phyloP scores from a whole-genome alignment of 352 stramenopile species.

The Pythium rhizo-oryzae region DNA sequence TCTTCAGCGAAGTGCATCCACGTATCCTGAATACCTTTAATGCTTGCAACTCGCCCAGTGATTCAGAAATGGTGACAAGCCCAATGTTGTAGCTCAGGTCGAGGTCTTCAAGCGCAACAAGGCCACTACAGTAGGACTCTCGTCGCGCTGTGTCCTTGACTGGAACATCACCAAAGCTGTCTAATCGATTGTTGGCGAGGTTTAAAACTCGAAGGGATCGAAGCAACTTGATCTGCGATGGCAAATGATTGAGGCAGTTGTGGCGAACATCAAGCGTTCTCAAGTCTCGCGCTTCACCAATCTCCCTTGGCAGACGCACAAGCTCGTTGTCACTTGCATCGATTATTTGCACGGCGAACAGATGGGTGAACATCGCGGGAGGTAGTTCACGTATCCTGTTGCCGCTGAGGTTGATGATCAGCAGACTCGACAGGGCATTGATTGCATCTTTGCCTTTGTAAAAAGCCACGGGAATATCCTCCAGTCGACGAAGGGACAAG shows the following conservation, averaged over 20 bases:
- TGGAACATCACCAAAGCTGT: slow-evolving; percentile 40
- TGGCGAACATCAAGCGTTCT: slow-evolving; percentile 46
- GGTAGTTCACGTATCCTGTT: slow-evolving; percentile 56
- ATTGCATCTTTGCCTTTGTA: slow-evolving; percentile 60
- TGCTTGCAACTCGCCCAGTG: slow-evolving; percentile 37
- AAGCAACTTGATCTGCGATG: slow-evolving; percentile 34
- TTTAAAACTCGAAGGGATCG: slow-evolving; percentile 49
- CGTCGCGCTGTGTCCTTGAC: background rate
- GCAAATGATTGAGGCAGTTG: slow-evolving; percentile 47
- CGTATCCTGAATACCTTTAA: slow-evolving; percentile 44
- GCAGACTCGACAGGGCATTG: slow-evolving; percentile 53
- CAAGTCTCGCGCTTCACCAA: slow-evolving; percentile 57
- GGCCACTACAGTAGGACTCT: slow-evolving; percentile 37
- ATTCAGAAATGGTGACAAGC: slow-evolving; percentile 42
- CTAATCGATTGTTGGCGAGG: slow-evolving; percentile 49
- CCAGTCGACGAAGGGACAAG: slow-evolving; percentile 36
- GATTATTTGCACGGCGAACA: slow-evolving; percentile 57
- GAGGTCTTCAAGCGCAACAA: slow-evolving; percentile 53
- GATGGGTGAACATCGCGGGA: slow-evolving; percentile 50
- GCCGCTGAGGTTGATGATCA: slow-evolving; percentile 66
- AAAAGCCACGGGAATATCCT: slow-evolving; percentile 43
- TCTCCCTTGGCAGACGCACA: slow-evolving; percentile 44
- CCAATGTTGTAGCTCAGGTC: slow-evolving; percentile 48
- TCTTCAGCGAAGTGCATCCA: slow-evolving; percentile 42
- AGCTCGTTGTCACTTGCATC: slow-evolving; percentile 63